A percentile compares a stretch with the other conserved stretches of the same genome.
Evolutionary conservation across 179 eudicot genomes (phyloP).

Genomic region (Dionaea muscipula): DNA sequence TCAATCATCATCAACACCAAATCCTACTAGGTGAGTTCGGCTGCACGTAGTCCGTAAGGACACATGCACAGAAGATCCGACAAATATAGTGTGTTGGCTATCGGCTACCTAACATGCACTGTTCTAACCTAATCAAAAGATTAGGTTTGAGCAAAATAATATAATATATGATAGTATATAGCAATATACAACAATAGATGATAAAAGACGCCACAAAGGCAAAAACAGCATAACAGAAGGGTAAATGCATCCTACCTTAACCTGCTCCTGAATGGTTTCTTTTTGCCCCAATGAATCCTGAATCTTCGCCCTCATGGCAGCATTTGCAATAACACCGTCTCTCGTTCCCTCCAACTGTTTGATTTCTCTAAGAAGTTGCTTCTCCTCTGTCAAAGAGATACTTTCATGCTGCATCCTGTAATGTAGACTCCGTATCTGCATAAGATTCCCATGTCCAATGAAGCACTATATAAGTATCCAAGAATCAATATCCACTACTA

Average conservation of each 20-base stretch:
- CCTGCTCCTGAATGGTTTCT: slow-evolving; percentile 67
- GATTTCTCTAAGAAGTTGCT: slow-evolving; percentile 67
- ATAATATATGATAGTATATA: no score
- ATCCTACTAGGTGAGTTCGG: not conserved
- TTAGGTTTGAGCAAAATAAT: no score
- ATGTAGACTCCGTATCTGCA: slow-evolving; percentile 59
- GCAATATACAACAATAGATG: no score
- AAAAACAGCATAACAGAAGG: not conserved
- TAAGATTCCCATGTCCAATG: slow-evolving; percentile 4
- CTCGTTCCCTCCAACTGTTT: slow-evolving; percentile 82
- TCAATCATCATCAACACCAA: no score
- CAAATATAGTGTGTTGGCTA: no score
- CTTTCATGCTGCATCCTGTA: slow-evolving; percentile 85
- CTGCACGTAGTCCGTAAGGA: not conserved
- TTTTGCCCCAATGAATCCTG: slow-evolving; percentile 69
- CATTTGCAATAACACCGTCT: slow-evolving; percentile 63
- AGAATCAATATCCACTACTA: not conserved
- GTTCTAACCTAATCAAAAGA: no score
- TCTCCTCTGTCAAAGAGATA: slow-evolving; percentile 71
- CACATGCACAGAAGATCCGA: no score
- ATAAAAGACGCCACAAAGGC: no score
- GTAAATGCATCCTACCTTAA: slow-evolving; percentile 42
- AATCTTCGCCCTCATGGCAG: slow-evolving; percentile 64
- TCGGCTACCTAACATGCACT: no score
- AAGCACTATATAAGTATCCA: not conserved